Evolutionary conservation across 2,329 filamentous ascomycete species (phyloP).

Genomic region (Cryoendolithus antarcticus): DNA sequence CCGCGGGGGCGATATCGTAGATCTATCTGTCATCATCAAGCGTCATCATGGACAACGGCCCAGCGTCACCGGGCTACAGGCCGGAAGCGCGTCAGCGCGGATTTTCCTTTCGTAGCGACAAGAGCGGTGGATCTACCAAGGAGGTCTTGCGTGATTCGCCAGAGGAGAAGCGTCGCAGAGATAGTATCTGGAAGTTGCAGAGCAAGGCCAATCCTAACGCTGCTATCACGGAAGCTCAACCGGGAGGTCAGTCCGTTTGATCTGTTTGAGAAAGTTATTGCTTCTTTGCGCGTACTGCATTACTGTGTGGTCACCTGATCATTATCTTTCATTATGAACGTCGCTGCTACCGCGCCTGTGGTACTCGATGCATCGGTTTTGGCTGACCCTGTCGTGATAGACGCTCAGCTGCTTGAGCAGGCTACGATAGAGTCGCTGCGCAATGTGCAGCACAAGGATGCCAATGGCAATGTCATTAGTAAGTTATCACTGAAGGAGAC

Average conservation of each 20-base stretch:
- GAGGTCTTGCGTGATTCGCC: conserved; percentile 47
- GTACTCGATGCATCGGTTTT: background rate
- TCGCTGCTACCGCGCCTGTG: too few relatives aligned
- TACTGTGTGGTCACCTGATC: too few relatives aligned
- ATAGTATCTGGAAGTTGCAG: conserved; percentile 41
- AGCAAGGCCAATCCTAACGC: conserved; percentile 84
- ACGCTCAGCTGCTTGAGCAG: conserved; percentile 38
- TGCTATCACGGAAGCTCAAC: conserved; percentile 82
- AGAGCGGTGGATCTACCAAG: conserved; percentile 35
- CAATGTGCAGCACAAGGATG: conserved; percentile 66
- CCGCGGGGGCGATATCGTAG: too few relatives aligned
- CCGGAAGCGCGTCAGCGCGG: conserved; percentile 10
- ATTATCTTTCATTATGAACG: too few relatives aligned
- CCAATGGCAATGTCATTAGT: conserved; percentile 74
- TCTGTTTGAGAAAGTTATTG: too few relatives aligned
- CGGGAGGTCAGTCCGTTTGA: conserved; percentile 49
- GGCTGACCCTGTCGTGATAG: conserved; percentile 11
- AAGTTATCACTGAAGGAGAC: conserved; percentile 21
- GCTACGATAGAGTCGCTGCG: conserved; percentile 60
- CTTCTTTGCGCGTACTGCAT: too few relatives aligned
- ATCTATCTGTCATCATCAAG: conserved; percentile 1
- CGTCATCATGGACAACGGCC: conserved; percentile 3
- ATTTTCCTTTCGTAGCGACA: conserved; percentile 37
- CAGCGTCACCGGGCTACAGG: background rate
- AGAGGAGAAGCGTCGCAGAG: conserved; percentile 60